Percentiles rank a stretch among this genome's conserved stretches.
phyloP scores from a whole-genome alignment of 768 basidiomycete genomes.

The Vararia minispora region DNA sequence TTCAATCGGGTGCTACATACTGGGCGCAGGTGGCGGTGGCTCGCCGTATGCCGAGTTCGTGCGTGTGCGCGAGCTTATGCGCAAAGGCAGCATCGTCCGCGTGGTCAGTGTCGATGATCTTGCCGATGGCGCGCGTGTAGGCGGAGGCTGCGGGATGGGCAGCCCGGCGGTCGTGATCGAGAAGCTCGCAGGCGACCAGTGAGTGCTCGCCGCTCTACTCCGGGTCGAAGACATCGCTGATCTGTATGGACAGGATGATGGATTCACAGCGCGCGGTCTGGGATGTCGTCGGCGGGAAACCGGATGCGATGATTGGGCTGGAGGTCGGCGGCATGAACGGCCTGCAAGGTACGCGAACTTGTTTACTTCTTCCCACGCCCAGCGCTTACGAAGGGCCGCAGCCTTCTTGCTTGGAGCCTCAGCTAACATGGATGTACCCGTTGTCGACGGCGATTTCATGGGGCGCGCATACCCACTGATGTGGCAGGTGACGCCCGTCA shows the following conservation, averaged over 20 bases:
- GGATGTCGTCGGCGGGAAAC: conserved; percentile 11
- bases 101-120: conserved; percentile 35
- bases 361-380: no score
- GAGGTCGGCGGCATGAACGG: conserved; percentile 37
- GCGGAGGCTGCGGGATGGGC: conserved; percentile 33
- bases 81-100: conserved; percentile 33
- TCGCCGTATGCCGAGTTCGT: conserved; percentile 42
- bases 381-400: no score
- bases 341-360: no score
- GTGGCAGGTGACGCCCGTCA: not conserved
- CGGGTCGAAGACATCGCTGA: not conserved
- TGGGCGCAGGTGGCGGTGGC: conserved; percentile 57
- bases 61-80: conserved; percentile 38
- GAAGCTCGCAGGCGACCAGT: conserved; percentile 28
- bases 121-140: conserved; percentile 28
- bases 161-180: conserved; percentile 24
- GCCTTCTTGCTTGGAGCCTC: not conserved
- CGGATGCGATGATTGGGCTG: conserved; percentile 23
- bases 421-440: conserved; percentile 11
- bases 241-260: not conserved
- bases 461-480: conserved; percentile 21
- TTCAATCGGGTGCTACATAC: conserved; percentile 48
- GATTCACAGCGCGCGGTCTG: conserved; percentile 11
- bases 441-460: conserved; percentile 28
- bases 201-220: conserved; percentile 6